Evolutionary conservation across 2,329 filamentous ascomycete species (phyloP).

Genomic region (Ophiostoma piceae): DNA sequence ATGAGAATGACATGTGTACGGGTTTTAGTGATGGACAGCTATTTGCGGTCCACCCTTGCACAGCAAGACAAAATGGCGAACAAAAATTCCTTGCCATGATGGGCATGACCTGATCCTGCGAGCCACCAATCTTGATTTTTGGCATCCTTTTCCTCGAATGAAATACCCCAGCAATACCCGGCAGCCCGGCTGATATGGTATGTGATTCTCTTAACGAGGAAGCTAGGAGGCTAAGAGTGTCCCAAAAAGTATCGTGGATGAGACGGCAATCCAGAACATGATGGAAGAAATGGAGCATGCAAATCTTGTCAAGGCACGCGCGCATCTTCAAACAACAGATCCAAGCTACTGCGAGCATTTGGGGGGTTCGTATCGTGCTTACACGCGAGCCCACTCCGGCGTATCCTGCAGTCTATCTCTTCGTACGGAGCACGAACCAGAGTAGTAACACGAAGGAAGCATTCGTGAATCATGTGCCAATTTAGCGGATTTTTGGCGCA

Average conservation of each 20-base stretch:
- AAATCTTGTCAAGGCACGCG: slow-evolving; percentile 2
- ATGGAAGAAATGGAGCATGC: not conserved
- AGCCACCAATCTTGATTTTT: not conserved
- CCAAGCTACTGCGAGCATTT: not conserved
- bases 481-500: not conserved
- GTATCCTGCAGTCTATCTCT: not conserved
- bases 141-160: not conserved
- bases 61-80: not conserved
- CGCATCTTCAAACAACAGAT: not conserved
- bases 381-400: not conserved
- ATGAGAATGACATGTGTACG: not conserved
- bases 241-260: not conserved
- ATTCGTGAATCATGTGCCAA: slow-evolving; percentile 11
- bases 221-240: not conserved
- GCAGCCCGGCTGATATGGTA: not conserved
- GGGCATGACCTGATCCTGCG: not conserved
- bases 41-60: not conserved
- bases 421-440: too few species aligned
- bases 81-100: not conserved
- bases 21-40: not conserved
- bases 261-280: not conserved
- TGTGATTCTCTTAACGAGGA: not conserved
- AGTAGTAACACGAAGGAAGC: not conserved
- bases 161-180: not conserved
- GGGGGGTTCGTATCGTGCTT: not conserved